Percentiles rank a stretch among this genome's conserved stretches.
These are phyloP conservation scores for Mortierella polycephala DNA, from an alignment of 371 early-diverging fungal genomes.

Conservation along the genomic window DNA sequence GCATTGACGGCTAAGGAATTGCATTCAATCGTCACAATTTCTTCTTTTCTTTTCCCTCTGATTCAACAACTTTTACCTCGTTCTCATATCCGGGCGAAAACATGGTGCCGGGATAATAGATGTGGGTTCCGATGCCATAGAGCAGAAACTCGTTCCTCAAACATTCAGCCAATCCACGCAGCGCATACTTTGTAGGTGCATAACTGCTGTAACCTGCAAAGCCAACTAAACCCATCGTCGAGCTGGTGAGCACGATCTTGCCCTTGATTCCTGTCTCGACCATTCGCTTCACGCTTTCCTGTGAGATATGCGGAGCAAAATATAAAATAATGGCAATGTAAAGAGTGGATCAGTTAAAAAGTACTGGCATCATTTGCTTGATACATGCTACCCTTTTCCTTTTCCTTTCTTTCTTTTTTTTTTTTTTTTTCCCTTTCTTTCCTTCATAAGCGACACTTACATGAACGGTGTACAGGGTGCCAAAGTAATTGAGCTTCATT, in stretches of 20 bases:
- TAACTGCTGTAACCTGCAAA: constrained; percentile 89
- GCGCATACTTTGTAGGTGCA: constrained; percentile 85
- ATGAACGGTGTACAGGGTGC: constrained; percentile 80
- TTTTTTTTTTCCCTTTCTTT: too few species aligned
- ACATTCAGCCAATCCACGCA: constrained; percentile 81
- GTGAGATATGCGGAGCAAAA: not conserved
- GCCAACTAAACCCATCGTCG: constrained; percentile 78
- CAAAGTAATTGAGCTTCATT: constrained; percentile 85
- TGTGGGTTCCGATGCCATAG: constrained; percentile 77
- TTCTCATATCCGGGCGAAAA: constrained; percentile 81
- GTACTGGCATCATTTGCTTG: too few species aligned
- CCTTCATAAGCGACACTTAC: constrained; percentile 51
- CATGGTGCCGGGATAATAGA: constrained; percentile 87
- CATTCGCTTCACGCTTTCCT: constrained; percentile 78
- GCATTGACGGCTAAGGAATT: not conserved
- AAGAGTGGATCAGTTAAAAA: not conserved
- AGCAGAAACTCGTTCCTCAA: constrained; percentile 79
- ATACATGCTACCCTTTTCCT: not conserved
- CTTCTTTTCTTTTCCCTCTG: constrained; percentile 6
- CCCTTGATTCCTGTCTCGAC: constrained; percentile 70
- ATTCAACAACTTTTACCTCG: constrained; percentile 59
- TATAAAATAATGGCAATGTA: not conserved
- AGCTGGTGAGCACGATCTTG: constrained; percentile 83
- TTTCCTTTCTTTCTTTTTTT: too few species aligned
- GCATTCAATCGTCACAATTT: not conserved